Conservation (phyloP, 2,329 filamentous ascomycete species). For the Arthrobotrys conoides region DNA sequence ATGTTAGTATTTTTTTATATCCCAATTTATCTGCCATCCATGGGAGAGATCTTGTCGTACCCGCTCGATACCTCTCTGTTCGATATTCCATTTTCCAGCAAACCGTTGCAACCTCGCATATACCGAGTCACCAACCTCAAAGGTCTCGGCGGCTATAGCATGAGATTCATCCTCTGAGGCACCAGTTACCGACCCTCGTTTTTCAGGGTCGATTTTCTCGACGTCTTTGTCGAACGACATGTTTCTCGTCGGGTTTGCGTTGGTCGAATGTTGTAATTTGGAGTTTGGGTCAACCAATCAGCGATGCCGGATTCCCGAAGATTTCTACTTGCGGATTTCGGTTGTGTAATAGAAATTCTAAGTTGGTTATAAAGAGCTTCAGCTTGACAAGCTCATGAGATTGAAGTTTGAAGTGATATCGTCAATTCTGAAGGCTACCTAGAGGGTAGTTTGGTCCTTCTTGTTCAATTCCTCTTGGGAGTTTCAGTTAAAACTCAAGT, state of each 20-base stretch:
- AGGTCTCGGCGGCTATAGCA: slow-evolving; percentile 74
- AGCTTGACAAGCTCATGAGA: slow-evolving; percentile 3
- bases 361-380: slow-evolving; percentile 9
- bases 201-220: slow-evolving; percentile 53
- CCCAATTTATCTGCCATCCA: not conserved
- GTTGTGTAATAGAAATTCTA: slow-evolving; percentile 23
- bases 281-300: slow-evolving; percentile 1
- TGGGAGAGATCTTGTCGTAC: slow-evolving; percentile 67
- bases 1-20: not conserved
- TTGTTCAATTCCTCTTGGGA: not conserved
- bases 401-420: slow-evolving; percentile 19
- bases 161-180: slow-evolving; percentile 65
- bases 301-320: not conserved
- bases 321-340: slow-evolving; percentile 18
- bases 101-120: slow-evolving; percentile 76
- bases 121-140: slow-evolving; percentile 72
- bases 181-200: slow-evolving; percentile 44
- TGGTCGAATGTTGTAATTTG: slow-evolving; percentile 28
- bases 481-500: not conserved
- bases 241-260: slow-evolving; percentile 27
- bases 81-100: slow-evolving; percentile 77
- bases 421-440: slow-evolving; percentile 6
- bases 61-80: slow-evolving; percentile 82
- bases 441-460: slow-evolving; percentile 10
- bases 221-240: slow-evolving; percentile 59